A percentile compares a stretch with the other conserved stretches of the same genome.
Evolutionary conservation across 1,139 yeast species (phyloP).

Genomic region (Lodderomyces theae): DNA sequence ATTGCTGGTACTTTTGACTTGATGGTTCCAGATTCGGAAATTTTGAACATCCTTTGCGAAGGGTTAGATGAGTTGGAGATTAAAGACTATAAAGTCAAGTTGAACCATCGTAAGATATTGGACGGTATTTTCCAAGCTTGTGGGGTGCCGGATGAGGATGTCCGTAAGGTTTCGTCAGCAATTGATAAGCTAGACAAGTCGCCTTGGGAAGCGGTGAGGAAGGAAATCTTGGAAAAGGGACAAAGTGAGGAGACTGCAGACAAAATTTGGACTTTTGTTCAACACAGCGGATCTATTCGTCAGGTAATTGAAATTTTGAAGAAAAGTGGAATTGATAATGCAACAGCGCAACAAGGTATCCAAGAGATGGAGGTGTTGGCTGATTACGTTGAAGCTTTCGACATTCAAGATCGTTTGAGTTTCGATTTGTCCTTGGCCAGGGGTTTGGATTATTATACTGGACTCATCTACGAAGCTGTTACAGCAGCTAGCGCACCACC

Average conservation of each 20-base stretch:
- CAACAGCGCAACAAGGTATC: slow-evolving; percentile 75
- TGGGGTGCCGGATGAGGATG: slow-evolving; percentile 93
- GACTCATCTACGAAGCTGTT: slow-evolving; percentile 93
- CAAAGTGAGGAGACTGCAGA: slow-evolving; percentile 92
- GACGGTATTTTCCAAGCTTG: slow-evolving; percentile 95
- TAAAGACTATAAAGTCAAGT: slow-evolving; percentile 81
- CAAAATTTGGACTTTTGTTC: slow-evolving; percentile 86
- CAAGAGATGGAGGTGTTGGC: slow-evolving; percentile 74
- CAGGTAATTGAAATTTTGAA: slow-evolving; percentile 62
- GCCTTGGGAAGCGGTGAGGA: slow-evolving; percentile 92
- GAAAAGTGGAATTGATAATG: slow-evolving; percentile 57
- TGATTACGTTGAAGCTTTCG: slow-evolving; percentile 78
- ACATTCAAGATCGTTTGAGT: slow-evolving; percentile 59
- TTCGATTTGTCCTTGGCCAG: slow-evolving; percentile 94
- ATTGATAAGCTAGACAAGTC: slow-evolving; percentile 93
- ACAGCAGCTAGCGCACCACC: slow-evolving; percentile 96
- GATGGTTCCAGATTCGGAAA: slow-evolving; percentile 96
- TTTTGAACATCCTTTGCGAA: slow-evolving; percentile 74
- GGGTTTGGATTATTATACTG: slow-evolving; percentile 96
- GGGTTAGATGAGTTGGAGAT: slow-evolving; percentile 84
- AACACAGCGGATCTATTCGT: slow-evolving; percentile 70
- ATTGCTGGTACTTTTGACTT: slow-evolving; percentile 87
- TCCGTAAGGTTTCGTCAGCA: slow-evolving; percentile 88
- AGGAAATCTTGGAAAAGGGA: slow-evolving; percentile 83
- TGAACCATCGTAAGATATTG: slow-evolving; percentile 90